These are phyloP conservation scores for Ceratocystis cacaofunesta DNA, from an alignment of 2,329 filamentous ascomycete genomes.

Conservation along the genomic window DNA sequence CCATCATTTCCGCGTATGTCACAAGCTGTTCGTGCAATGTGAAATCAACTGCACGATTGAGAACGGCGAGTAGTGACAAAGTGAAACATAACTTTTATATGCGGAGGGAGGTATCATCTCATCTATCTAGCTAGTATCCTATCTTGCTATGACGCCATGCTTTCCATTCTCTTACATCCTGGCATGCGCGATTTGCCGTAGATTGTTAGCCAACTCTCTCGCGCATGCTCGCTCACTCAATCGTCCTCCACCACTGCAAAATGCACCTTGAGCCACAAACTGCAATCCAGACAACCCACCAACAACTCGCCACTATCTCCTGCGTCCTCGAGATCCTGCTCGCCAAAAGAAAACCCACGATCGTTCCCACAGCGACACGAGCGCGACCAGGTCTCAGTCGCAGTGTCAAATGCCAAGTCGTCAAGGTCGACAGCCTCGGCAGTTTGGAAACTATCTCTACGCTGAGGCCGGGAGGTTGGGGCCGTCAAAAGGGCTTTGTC, in stretches of 20 bases:
- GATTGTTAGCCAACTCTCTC: no score
- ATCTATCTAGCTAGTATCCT: background rate
- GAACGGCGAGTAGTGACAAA: background rate
- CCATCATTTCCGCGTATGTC: background rate
- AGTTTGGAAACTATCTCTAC: constrained; percentile 37
- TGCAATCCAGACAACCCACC: constrained; percentile 52
- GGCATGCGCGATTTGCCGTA: no score
- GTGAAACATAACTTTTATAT: background rate
- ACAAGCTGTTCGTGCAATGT: background rate
- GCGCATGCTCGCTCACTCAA: background rate
- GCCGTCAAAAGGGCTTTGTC: constrained; percentile 33
- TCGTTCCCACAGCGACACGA: constrained; percentile 50
- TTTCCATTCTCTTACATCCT: background rate
- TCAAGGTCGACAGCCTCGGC: constrained; percentile 52
- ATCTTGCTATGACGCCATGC: background rate
- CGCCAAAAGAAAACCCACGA: constrained; percentile 42
- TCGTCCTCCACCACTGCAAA: constrained; percentile 39
- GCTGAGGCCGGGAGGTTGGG: constrained; percentile 13
- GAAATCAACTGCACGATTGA: background rate
- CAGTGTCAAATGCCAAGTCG: constrained; percentile 42
- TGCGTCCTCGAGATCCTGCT: constrained; percentile 44
- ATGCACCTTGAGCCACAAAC: constrained; percentile 49
- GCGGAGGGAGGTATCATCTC: background rate
- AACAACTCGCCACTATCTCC: constrained; percentile 44
- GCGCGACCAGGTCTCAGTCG: constrained; percentile 36